Conservation (phyloP, 176 grass and related monocot species). For the Leersia perrieri region DNA sequence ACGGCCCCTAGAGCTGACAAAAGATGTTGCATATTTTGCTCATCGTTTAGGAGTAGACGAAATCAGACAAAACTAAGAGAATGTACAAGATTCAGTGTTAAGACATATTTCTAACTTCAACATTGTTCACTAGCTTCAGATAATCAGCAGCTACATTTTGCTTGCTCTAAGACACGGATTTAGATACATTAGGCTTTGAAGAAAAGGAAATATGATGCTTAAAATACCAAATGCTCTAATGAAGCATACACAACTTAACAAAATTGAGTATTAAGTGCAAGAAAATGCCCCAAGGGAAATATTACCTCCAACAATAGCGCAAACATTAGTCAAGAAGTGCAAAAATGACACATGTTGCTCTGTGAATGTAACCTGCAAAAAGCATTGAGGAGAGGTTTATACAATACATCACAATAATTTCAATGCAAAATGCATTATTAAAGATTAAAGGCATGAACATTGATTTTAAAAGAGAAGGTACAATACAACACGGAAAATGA, state of each 20-base stretch:
- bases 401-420: slow-evolving; percentile 5
- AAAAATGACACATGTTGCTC: slow-evolving; percentile 81
- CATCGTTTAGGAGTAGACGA: slow-evolving; percentile 1
- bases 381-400: slow-evolving; percentile 10
- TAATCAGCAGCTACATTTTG: slow-evolving; percentile 10
- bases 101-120: neutral
- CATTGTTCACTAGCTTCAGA: neutral
- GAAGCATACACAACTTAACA: slow-evolving; percentile 10
- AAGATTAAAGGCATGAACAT: neutral
- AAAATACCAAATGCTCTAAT: slow-evolving; percentile 12
- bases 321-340: slow-evolving; percentile 98
- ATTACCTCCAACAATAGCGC: slow-evolving; percentile 98
- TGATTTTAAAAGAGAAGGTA: neutral
- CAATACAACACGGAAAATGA: neutral
- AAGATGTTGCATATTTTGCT: neutral
- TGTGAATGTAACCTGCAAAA: slow-evolving; percentile 79
- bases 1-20: neutral
- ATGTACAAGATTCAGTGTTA: neutral
- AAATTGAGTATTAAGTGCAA: neutral
- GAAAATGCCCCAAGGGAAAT: slow-evolving; percentile 23
- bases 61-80: neutral
- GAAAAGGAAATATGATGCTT: neutral
- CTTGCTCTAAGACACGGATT: neutral
- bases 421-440: neutral
- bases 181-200: neutral